Evolutionary conservation across 352 stramenopile genomes (phyloP).

Genomic region (Globisporangium iwayamae): DNA sequence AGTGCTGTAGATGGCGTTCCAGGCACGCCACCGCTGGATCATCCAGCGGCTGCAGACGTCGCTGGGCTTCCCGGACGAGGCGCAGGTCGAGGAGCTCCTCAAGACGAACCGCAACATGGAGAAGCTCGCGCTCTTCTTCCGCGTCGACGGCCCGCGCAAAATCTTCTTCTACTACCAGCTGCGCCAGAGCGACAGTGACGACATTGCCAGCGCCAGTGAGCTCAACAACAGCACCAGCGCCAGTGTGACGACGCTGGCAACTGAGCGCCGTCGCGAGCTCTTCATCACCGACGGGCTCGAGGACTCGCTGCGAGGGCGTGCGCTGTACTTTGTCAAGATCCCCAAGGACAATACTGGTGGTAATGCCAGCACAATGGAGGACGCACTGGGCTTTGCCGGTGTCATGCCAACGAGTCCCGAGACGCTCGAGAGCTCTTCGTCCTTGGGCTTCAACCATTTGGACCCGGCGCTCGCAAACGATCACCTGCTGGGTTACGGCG

Average conservation of each 20-base stretch:
- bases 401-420: slow-evolving; percentile 7
- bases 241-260: slow-evolving; percentile 4
- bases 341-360: slow-evolving; percentile 16
- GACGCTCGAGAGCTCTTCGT: slow-evolving; percentile 16
- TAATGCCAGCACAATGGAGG: neutral
- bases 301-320: slow-evolving; percentile 55
- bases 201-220: neutral
- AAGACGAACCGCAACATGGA: slow-evolving; percentile 82
- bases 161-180: slow-evolving; percentile 82
- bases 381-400: slow-evolving; percentile 3
- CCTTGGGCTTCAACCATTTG: slow-evolving; percentile 15
- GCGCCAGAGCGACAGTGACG: slow-evolving; percentile 21
- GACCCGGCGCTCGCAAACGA: slow-evolving; percentile 69
- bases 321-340: slow-evolving; percentile 79
- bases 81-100: slow-evolving; percentile 76
- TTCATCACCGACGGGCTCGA: slow-evolving; percentile 81
- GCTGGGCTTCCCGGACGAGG: slow-evolving; percentile 72
- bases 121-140: slow-evolving; percentile 68
- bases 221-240: slow-evolving; percentile 5
- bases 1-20: slow-evolving; percentile 76
- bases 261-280: slow-evolving; percentile 44
- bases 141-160: slow-evolving; percentile 54
- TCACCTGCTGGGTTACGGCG: slow-evolving; percentile 61
- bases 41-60: slow-evolving; percentile 77
- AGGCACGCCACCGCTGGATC: slow-evolving; percentile 81